Conservation (phyloP, 371 early-diverging fungal genomes). For the Mortierella sp. region DNA sequence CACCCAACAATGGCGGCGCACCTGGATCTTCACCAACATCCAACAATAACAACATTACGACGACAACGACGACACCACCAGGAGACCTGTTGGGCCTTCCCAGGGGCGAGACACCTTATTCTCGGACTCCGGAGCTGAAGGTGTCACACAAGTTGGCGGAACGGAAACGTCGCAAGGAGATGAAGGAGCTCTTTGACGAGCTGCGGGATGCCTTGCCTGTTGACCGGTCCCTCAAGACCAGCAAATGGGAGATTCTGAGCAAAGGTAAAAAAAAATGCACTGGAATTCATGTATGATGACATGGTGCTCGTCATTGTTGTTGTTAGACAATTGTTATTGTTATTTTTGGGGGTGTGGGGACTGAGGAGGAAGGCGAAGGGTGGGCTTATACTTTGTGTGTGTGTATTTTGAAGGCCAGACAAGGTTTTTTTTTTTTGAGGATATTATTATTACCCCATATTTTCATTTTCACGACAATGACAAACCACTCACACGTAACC, state of each 20-base stretch:
- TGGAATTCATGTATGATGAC: too few species aligned
- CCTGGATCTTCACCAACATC: background rate
- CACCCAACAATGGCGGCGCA: conserved; percentile 23
- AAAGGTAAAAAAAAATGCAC: conserved; percentile 68
- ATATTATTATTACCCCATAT: background rate
- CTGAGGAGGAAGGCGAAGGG: too few species aligned
- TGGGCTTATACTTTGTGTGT: too few species aligned
- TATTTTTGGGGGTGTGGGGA: too few species aligned
- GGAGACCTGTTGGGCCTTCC: conserved; percentile 13
- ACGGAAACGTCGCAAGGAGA: conserved; percentile 85
- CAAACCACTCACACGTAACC: background rate
- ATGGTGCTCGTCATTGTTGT: background rate
- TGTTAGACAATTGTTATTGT: background rate
- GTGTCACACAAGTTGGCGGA: conserved; percentile 90
- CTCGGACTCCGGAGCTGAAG: conserved; percentile 76
- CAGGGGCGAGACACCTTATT: conserved; percentile 73
- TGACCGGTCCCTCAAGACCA: conserved; percentile 80
- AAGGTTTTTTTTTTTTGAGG: conserved; percentile 33
- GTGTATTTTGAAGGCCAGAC: conserved; percentile 4
- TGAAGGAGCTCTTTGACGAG: conserved; percentile 91
- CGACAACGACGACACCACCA: background rate
- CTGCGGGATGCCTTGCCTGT: conserved; percentile 81
- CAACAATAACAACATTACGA: conserved; percentile 1
- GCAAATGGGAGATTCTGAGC: conserved; percentile 90
- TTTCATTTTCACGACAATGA: background rate